Conservation (phyloP, 192 early-diverging fungal species). For the Coemansia sp. region DNA sequence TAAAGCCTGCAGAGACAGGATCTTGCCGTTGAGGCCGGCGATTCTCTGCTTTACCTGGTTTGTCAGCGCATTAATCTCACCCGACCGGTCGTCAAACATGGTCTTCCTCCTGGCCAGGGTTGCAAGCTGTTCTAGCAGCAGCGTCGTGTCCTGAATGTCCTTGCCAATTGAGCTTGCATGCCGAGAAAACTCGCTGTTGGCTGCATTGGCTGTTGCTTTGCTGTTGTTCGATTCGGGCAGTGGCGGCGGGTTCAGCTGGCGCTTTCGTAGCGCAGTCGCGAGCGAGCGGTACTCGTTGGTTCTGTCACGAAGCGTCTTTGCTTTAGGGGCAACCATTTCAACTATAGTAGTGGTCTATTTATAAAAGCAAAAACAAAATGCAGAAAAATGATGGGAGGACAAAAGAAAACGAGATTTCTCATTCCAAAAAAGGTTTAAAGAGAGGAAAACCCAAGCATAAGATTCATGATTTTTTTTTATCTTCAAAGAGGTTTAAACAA, state of each 20-base stretch:
- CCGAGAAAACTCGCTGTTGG: slow-evolving; percentile 75
- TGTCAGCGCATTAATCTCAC: slow-evolving; percentile 93
- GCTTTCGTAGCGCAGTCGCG: slow-evolving; percentile 67
- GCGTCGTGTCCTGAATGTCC: slow-evolving; percentile 83
- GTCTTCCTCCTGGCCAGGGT: slow-evolving; percentile 92
- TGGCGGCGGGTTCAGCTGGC: slow-evolving; percentile 29
- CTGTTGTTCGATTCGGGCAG: slow-evolving; percentile 21
- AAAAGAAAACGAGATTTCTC: too few species aligned
- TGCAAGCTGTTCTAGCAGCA: slow-evolving; percentile 83
- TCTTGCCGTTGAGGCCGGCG: slow-evolving; percentile 90
- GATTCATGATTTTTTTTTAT: too few species aligned
- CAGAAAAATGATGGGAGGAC: too few species aligned
- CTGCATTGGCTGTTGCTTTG: slow-evolving; percentile 31
- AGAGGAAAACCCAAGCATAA: too few species aligned
- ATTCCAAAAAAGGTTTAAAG: too few species aligned
- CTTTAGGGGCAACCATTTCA: slow-evolving; percentile 24
- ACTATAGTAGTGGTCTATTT: neutral
- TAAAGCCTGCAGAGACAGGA: slow-evolving; percentile 73
- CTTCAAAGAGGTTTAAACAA: too few species aligned
- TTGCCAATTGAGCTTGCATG: slow-evolving; percentile 81
- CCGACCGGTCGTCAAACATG: slow-evolving; percentile 94
- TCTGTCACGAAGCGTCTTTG: slow-evolving; percentile 63
- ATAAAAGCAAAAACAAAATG: slow-evolving; percentile 7
- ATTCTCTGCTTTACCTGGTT: slow-evolving; percentile 95
- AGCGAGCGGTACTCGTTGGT: slow-evolving; percentile 85